Conservation (phyloP, 108 stramenopile species). For the Skeletonema costatum region DNA sequence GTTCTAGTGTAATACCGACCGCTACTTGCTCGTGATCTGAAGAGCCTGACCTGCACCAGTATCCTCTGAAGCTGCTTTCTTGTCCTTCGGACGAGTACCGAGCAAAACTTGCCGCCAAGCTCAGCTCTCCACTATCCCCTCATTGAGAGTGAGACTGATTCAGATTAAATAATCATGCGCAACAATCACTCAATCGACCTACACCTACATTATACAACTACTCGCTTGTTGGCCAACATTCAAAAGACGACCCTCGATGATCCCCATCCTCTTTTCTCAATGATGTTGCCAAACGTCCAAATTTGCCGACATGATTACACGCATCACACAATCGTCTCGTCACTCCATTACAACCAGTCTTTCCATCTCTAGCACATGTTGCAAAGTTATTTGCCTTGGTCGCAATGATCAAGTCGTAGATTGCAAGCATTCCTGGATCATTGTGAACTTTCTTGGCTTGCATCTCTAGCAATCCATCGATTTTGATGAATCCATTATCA, state of each 20-base stretch:
- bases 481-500: conserved; percentile 6
- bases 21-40: too few species aligned
- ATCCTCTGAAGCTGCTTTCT: too few species aligned
- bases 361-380: conserved; percentile 12
- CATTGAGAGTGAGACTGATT: too few species aligned
- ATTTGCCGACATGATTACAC: conserved; percentile 26
- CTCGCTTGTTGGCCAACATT: neutral
- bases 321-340: conserved; percentile 1
- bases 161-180: too few species aligned
- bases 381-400: conserved; percentile 20
- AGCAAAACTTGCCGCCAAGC: too few species aligned
- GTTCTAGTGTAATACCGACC: too few species aligned
- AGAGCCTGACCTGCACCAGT: too few species aligned
- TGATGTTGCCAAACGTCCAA: conserved; percentile 13
- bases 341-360: neutral
- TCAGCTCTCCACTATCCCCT: too few species aligned
- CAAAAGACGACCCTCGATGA: neutral
- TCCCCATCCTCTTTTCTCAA: neutral
- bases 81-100: too few species aligned
- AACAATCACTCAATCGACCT: too few species aligned
- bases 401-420: conserved; percentile 32
- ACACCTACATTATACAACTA: too few species aligned
- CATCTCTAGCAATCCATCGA: neutral
- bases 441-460: neutral
- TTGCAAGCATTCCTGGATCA: conserved; percentile 24